Conservation (phyloP, 2,329 filamentous ascomycete species). For the Biscogniauxia mediterranea region DNA sequence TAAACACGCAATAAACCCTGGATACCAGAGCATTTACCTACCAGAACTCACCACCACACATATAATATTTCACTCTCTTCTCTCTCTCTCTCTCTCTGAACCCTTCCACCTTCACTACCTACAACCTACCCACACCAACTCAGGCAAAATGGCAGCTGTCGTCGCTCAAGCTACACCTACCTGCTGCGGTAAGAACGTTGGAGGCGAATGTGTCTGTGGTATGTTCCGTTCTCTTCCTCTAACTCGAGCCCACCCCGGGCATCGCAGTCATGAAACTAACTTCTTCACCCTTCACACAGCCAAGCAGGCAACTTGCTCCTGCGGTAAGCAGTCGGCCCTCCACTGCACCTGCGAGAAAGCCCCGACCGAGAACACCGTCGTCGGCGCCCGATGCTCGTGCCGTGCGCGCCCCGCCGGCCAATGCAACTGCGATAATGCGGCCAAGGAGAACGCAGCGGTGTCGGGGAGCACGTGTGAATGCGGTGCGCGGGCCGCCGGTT, state of each 20-base stretch:
- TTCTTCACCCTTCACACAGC: constrained; percentile 38
- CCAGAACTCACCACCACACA: too few relatives aligned
- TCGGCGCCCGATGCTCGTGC: constrained; percentile 79
- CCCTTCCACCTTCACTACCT: too few relatives aligned
- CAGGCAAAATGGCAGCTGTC: constrained; percentile 32
- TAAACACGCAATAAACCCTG: too few relatives aligned
- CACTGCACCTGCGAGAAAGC: constrained; percentile 84
- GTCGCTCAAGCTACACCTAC: constrained; percentile 41
- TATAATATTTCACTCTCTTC: background rate
- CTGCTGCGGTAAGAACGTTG: constrained; percentile 54
- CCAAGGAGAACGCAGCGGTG: constrained; percentile 64
- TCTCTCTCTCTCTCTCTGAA: background rate
- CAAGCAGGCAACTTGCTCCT: constrained; percentile 74
- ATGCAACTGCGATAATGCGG: constrained; percentile 77
- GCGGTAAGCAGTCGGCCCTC: constrained; percentile 82
- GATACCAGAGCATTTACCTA: too few relatives aligned
- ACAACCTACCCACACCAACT: too few relatives aligned
- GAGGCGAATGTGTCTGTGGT: constrained; percentile 56
- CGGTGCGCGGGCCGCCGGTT: constrained; percentile 68
- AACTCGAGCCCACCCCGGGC: background rate
- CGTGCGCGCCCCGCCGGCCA: constrained; percentile 74
- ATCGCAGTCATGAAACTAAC: background rate
- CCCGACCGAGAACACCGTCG: constrained; percentile 67
- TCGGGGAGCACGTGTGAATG: constrained; percentile 69
- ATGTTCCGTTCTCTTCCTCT: constrained; percentile 32